A percentile compares a stretch with the other conserved stretches of the same genome.
These are phyloP conservation scores for Gremmenia infestans DNA, from an alignment of 2,329 filamentous ascomycete genomes.

Conservation along the genomic window DNA sequence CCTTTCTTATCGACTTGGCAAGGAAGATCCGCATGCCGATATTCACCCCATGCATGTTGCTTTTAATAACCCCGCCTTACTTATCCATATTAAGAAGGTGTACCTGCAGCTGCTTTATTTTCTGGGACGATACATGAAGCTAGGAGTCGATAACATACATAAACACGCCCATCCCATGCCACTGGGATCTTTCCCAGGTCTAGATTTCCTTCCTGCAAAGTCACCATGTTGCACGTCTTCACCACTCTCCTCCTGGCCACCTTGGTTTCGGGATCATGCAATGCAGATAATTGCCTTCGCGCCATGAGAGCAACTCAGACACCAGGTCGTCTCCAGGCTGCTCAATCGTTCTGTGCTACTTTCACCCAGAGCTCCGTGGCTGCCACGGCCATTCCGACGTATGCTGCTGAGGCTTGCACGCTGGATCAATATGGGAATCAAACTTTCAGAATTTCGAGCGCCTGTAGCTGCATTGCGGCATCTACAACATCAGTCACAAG, in stretches of 20 bases:
- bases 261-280: slow-evolving; percentile 22
- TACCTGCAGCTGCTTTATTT: too few relatives aligned
- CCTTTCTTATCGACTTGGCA: slow-evolving; percentile 6
- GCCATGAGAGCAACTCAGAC: slow-evolving; percentile 33
- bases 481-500: slow-evolving; percentile 2
- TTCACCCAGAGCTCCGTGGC: slow-evolving; percentile 14
- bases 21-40: not conserved
- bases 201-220: too few relatives aligned
- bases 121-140: not conserved
- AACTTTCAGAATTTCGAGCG: slow-evolving; percentile 15
- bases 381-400: slow-evolving; percentile 12
- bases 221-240: slow-evolving; percentile 12
- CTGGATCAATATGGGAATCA: slow-evolving; percentile 15
- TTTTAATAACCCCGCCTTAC: not conserved
- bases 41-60: not conserved
- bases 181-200: not conserved
- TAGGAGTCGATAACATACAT: not conserved
- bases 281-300: slow-evolving; percentile 36
- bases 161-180: not conserved
- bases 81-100: slow-evolving; percentile 3
- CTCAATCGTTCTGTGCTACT: slow-evolving; percentile 32
- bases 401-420: slow-evolving; percentile 13
- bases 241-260: slow-evolving; percentile 10
- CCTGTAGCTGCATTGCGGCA: slow-evolving; percentile 19
- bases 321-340: slow-evolving; percentile 31